Evolutionary conservation across 78 protist species (phyloP), one percentile per base, ranked within the genome.

Genomic region (Dictyostelium capitatum): DNA sequence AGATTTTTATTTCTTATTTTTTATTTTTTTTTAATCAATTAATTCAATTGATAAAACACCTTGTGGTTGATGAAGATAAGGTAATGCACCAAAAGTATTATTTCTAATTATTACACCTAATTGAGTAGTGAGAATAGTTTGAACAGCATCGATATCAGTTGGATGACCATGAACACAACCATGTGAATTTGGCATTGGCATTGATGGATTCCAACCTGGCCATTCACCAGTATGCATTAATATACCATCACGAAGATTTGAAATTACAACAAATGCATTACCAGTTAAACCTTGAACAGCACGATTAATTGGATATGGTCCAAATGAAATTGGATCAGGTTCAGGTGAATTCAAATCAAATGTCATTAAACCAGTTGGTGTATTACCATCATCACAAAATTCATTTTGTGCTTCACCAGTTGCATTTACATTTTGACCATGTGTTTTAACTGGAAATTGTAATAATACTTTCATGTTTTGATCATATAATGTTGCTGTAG

Each of bases 151-250:
- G 3, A 94, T 89, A 70, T 91, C 96, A 1, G 23, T 14, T 54
- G 96, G 96, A 20, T 83, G 91, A 70, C 73, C 84, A 62, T 94
- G 96, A 17, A 94, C 53, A 59, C 96, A 94, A 46, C 96, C 96
- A 20, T 85, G 95, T 23, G 94, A 89, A 32, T 94, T 67, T 80
- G 96, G 96, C 96, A 94, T 94, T 46, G 92, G 96, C 19, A 53
- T 6, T 9, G 89, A n/a, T 77, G 92, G 95, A 10, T 64, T 73
- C 96, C 96, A 94, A 67, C 30, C 41, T 30, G 82, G 57, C 96
- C 96, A 94, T 41, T 94, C 95, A 37, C 96, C 96, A 46, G 96
- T 94, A 43, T 94, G 96, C 90, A 94, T 19, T 9, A 94, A 57
- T 11, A 94, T 94, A 8, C 96, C 96, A 54, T 78, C 82, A 15